Percentiles rank a stretch among this genome's conserved stretches.
These are phyloP conservation scores for Wickerhamomyces sydowiorum DNA, from an alignment of 805 yeast species.

Conservation along the genomic window DNA sequence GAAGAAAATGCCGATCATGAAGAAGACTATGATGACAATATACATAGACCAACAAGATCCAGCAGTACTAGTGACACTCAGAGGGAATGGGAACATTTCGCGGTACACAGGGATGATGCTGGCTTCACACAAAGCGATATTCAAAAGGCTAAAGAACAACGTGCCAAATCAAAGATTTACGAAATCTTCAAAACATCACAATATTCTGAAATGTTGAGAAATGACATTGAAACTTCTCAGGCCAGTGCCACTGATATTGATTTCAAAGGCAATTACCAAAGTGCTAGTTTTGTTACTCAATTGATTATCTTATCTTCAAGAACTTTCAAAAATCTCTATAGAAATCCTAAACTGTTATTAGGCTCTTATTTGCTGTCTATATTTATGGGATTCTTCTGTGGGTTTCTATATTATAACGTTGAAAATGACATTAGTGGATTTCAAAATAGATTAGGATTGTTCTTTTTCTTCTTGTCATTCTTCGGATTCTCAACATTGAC, in stretches of 20 bases:
- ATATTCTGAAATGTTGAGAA: slow-evolving; percentile 22
- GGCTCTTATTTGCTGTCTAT: slow-evolving; percentile 80
- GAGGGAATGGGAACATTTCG: slow-evolving; percentile 82
- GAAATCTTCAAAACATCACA: slow-evolving; percentile 28
- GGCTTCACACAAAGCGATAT: slow-evolving; percentile 15
- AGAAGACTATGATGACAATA: slow-evolving; percentile 21
- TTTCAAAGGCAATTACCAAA: slow-evolving; percentile 19
- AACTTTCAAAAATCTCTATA: slow-evolving; percentile 85
- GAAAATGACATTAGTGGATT: slow-evolving; percentile 91
- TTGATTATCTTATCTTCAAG: slow-evolving; percentile 72
- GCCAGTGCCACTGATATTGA: slow-evolving; percentile 16
- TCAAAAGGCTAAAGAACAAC: neutral
- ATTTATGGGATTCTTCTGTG: slow-evolving; percentile 77
- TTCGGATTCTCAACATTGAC: slow-evolving; percentile 94
- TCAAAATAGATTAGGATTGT: slow-evolving; percentile 90
- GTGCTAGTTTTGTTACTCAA: slow-evolving; percentile 60
- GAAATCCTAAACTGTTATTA: slow-evolving; percentile 84
- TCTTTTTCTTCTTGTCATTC: slow-evolving; percentile 83
- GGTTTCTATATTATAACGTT: slow-evolving; percentile 76
- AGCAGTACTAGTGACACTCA: slow-evolving; percentile 47
- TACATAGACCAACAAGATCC: slow-evolving; percentile 24
- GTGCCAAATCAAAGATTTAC: slow-evolving; percentile 13
- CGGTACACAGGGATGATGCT: slow-evolving; percentile 68
- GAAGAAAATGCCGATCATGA: slow-evolving; percentile 24
- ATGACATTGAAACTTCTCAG: slow-evolving; percentile 25